These are phyloP conservation scores for Rhamnella rubrinervis DNA, from an alignment of 331 rosid species.

Conservation along the genomic window DNA sequence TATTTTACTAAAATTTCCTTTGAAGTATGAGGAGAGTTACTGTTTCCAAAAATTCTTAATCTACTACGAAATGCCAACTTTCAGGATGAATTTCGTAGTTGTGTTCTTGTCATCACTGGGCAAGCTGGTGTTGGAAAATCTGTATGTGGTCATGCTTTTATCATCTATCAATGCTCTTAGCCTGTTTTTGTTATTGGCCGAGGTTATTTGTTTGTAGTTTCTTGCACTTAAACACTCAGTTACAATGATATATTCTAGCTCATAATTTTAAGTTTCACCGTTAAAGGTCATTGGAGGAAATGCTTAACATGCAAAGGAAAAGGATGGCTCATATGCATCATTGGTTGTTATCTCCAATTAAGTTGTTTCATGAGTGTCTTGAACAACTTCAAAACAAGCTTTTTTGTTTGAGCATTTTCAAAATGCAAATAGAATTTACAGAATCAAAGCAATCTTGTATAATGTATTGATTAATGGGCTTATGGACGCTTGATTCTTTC, in stretches of 20 bases:
- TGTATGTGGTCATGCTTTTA: constrained; percentile 43
- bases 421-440: not conserved
- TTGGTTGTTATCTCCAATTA: not conserved
- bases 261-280: not conserved
- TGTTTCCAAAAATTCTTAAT: too few species aligned
- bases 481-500: not conserved
- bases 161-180: constrained; percentile 20
- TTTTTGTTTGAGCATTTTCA: not conserved
- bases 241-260: too few species aligned
- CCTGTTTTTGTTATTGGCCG: not conserved
- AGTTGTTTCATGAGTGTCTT: not conserved
- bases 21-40: not conserved
- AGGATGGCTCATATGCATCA: not conserved
- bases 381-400: not conserved
- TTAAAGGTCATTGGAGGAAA: too few species aligned
- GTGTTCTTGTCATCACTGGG: constrained; percentile 74
- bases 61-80: too few species aligned
- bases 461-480: not conserved
- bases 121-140: constrained; percentile 96
- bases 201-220: not conserved
- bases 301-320: not conserved
- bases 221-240: too few species aligned
- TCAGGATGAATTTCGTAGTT: constrained; percentile 50
- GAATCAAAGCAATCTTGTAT: not conserved
- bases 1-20: not conserved